Evolutionary conservation across 2,329 filamentous ascomycete species (phyloP).

Genomic region (Hymenoscyphus infarciens): DNA sequence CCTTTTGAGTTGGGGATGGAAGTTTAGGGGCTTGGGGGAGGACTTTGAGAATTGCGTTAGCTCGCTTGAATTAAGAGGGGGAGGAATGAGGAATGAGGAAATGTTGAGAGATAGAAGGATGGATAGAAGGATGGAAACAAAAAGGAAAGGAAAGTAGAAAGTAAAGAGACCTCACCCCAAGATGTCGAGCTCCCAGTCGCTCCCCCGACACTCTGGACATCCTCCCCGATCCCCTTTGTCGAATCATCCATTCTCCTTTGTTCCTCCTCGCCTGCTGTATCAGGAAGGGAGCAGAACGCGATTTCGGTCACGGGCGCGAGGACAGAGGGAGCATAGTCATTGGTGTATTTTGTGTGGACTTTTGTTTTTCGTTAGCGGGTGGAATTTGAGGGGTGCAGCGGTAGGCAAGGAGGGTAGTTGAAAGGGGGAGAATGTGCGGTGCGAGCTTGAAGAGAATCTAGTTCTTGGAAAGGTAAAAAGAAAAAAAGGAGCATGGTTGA

Average conservation of each 20-base stretch:
- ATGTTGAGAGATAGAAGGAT: no score
- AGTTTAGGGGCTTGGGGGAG: no score
- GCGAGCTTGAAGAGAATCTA: no score
- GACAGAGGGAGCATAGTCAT: background rate
- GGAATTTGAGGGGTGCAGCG: no score
- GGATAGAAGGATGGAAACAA: background rate
- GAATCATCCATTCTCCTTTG: background rate
- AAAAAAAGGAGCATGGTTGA: no score
- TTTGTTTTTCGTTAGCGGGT: no score
- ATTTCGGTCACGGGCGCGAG: background rate
- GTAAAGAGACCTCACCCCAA: background rate
- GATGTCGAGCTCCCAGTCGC: background rate
- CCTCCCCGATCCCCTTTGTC: background rate
- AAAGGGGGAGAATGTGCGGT: no score
- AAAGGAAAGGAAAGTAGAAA: background rate
- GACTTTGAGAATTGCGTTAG: background rate
- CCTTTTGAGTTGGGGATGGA: background rate
- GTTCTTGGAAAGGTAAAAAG: no score
- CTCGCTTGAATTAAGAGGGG: background rate
- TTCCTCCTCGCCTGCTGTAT: background rate
- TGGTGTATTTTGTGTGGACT: background rate
- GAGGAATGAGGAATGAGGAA: background rate
- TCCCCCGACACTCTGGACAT: background rate
- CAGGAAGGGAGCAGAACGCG: background rate
- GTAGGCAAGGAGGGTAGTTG: no score